phyloP scores from a whole-genome alignment of 164 flowering plant genomes.

The Liquidambar formosana region DNA sequence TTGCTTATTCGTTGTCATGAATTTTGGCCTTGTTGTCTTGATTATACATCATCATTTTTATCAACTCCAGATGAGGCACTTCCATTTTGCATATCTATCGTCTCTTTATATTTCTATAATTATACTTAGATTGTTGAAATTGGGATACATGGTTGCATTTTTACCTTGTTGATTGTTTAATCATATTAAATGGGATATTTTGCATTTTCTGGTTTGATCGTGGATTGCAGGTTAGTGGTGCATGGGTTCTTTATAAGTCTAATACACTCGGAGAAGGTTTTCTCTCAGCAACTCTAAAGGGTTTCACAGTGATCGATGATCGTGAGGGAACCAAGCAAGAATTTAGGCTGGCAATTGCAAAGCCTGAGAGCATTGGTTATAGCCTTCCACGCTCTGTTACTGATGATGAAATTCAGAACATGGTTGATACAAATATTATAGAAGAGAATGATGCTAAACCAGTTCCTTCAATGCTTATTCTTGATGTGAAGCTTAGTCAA shows the following conservation, averaged over 20 bases:
- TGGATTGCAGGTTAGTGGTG: constrained; percentile 60
- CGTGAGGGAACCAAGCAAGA: constrained; percentile 84
- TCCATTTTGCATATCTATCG: neutral
- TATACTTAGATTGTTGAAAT: neutral
- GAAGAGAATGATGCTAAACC: constrained; percentile 25
- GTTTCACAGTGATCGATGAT: constrained; percentile 80
- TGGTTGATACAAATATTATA: constrained; percentile 13
- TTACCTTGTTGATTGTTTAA: neutral
- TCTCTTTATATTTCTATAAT: neutral
- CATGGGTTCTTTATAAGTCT: constrained; percentile 88
- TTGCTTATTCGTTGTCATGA: too few relatives aligned
- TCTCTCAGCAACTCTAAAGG: constrained; percentile 76
- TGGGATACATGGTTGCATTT: neutral
- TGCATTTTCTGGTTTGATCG: neutral
- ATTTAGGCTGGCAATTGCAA: constrained; percentile 77
- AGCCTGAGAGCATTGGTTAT: constrained; percentile 41
- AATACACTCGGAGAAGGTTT: constrained; percentile 66
- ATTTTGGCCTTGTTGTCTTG: too few relatives aligned
- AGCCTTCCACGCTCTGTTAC: constrained; percentile 8
- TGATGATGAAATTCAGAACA: constrained; percentile 17
- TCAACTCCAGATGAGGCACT: neutral
- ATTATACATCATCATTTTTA: too few relatives aligned
- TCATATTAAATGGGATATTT: neutral
- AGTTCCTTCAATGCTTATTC: constrained; percentile 75
- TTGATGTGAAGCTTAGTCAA: constrained; percentile 78